phyloP scores from a whole-genome alignment of 2,329 filamentous ascomycete species.

The Sporothrix inflata region DNA sequence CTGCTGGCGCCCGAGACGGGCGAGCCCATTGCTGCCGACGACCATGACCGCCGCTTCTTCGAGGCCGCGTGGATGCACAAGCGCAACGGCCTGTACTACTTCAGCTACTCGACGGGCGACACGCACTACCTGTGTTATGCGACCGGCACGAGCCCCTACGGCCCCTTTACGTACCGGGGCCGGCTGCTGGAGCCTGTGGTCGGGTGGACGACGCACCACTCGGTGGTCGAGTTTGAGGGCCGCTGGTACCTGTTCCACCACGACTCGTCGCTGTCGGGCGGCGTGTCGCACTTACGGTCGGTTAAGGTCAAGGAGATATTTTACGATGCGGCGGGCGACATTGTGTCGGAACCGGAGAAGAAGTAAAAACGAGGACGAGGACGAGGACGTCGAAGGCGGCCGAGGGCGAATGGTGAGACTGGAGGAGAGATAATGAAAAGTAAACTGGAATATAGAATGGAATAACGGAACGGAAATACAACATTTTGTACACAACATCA shows the following conservation, averaged over 20 bases:
- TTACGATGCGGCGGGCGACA: conserved; percentile 68
- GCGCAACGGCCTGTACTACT: conserved; percentile 70
- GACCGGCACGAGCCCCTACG: conserved; percentile 64
- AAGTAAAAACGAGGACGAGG: neutral
- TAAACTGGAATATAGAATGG: neutral
- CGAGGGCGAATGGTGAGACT: no score
- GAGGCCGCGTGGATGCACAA: conserved; percentile 83
- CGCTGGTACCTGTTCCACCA: conserved; percentile 79
- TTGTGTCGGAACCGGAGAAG: conserved; percentile 46
- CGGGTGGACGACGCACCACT: conserved; percentile 83
- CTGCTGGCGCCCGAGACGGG: conserved; percentile 67
- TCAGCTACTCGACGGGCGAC: conserved; percentile 78
- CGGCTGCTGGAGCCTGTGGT: conserved; percentile 74
- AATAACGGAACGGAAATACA: conserved; percentile 7
- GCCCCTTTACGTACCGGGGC: conserved; percentile 74
- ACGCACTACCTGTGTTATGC: conserved; percentile 76
- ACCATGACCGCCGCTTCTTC: conserved; percentile 77
- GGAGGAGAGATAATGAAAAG: neutral
- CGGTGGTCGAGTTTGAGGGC: conserved; percentile 72
- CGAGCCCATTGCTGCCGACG: conserved; percentile 62
- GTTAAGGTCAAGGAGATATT: conserved; percentile 77
- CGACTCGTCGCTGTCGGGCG: conserved; percentile 69
- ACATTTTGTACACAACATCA: neutral
- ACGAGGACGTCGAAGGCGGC: neutral
- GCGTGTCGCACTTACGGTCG: conserved; percentile 70